Base-by-base conservation (phyloP, 2,329 filamentous ascomycete genomes). In the Ophiocordyceps unilateralis region DNA sequence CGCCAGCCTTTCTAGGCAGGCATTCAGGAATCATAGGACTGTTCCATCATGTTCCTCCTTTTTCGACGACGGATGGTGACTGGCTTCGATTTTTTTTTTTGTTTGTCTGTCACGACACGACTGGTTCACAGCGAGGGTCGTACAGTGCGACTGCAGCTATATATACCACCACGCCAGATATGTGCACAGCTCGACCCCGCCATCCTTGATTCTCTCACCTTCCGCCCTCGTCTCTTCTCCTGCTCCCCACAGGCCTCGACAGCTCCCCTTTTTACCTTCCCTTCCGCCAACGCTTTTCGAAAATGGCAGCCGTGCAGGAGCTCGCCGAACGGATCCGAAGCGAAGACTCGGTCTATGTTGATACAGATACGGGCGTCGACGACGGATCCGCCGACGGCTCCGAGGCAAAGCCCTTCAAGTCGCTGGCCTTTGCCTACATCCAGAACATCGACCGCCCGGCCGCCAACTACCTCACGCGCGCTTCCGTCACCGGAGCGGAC, bases 351-450 rank as follows among this genome's bases (percentile, higher is more conserved):
- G 15, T 83, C 60, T 86, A 88, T 66, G 72, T 93, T 57, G 86
- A 93, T 67, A 82, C 86, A 57, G 82, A 86, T 53, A 70, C 70
- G 51, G 87, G 87, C 53, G 67, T 72, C 52, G 87, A 91, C 64
- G 76, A 82, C 55, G 62, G 74, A 51, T 58, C 70, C 46, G 74
- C 77, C 49, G 68, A 74, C 51, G 86, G 86, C 56, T 73, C 78
- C 50, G 75, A 88, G 60, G 64, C 70, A 47, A 73, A 78, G 51
- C 86, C 87, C 41, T 93, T 80, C 75, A 89, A 93, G 69, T 78
- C 81, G 36, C 74, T 93, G 37, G 69, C 81, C 50, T 78, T 78
- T 57, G 87, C 85, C 49, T 83, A 85, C 62, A 72, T 87, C 55
- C 76, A 83, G 62, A 74, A 80, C 61, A 66, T 75, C 51, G 71